Conservation (phyloP, 257 asterid species). For the Mitragyna speciosa region DNA sequence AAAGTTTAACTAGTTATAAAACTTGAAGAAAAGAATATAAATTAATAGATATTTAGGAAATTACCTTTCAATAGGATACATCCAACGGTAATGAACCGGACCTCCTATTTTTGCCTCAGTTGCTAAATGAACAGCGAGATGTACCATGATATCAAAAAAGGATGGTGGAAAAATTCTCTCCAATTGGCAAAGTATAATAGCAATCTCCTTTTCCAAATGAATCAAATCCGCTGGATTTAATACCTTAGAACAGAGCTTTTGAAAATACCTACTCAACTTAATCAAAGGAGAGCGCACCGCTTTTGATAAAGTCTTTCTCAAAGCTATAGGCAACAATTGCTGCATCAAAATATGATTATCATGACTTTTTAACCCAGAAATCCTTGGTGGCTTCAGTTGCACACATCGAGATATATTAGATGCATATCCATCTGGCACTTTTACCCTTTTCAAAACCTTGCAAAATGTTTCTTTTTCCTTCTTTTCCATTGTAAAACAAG, state of each 20-base stretch:
- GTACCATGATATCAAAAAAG: background rate
- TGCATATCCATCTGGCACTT: background rate
- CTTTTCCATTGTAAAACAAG: background rate
- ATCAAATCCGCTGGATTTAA: background rate
- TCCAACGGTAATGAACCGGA: background rate
- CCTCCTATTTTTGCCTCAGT: background rate
- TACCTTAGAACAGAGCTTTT: no score
- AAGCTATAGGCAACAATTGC: background rate
- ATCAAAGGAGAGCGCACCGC: background rate
- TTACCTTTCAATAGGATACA: background rate
- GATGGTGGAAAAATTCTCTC: background rate
- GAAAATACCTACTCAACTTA: background rate
- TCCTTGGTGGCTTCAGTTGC: background rate
- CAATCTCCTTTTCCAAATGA: background rate
- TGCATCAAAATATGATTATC: background rate
- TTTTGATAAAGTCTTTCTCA: background rate
- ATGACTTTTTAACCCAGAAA: background rate
- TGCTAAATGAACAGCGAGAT: background rate
- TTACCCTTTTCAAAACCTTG: background rate
- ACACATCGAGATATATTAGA: background rate
- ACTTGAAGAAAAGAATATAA: no score
- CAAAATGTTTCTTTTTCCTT: background rate
- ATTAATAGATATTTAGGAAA: no score
- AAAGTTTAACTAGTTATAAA: no score
- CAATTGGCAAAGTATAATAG: background rate